Conservation (phyloP, 768 basidiomycete genomes). For the Cyclocybe aegerita region DNA sequence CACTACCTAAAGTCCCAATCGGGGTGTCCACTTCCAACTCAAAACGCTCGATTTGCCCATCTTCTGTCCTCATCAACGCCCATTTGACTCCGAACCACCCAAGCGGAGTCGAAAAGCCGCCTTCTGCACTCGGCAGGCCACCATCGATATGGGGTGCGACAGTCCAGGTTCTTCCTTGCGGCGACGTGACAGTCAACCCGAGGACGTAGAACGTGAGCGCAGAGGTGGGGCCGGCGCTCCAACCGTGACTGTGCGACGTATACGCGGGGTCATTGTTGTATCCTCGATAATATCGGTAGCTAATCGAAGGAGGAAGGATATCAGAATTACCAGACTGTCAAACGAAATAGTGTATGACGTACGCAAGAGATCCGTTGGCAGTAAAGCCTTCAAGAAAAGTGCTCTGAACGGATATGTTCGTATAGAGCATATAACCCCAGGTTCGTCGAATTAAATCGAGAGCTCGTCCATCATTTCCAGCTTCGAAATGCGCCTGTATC, state of each 20-base stretch:
- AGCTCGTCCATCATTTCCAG: slow-evolving; percentile 49
- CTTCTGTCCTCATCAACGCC: slow-evolving; percentile 19
- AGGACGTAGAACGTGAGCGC: slow-evolving; percentile 57
- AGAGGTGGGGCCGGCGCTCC: slow-evolving; percentile 58
- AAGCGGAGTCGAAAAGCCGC: slow-evolving; percentile 52
- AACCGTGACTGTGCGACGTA: slow-evolving; percentile 61
- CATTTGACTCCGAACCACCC: slow-evolving; percentile 53
- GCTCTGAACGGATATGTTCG: slow-evolving; percentile 52
- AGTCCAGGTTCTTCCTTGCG: slow-evolving; percentile 47
- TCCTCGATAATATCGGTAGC: slow-evolving; percentile 52
- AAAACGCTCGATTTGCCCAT: neutral
- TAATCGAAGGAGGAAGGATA: slow-evolving; percentile 9
- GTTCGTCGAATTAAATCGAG: slow-evolving; percentile 52
- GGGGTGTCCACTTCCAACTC: slow-evolving; percentile 16
- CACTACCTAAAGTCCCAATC: slow-evolving; percentile 9
- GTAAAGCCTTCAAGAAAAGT: slow-evolving; percentile 61
- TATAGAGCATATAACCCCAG: slow-evolving; percentile 64
- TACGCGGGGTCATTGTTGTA: slow-evolving; percentile 60
- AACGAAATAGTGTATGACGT: slow-evolving; percentile 8
- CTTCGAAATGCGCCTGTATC: slow-evolving; percentile 59
- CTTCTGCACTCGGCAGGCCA: slow-evolving; percentile 40
- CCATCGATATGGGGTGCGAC: slow-evolving; percentile 45
- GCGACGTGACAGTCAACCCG: slow-evolving; percentile 48
- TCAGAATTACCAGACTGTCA: neutral
- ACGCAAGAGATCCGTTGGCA: slow-evolving; percentile 55